Base-by-base conservation (phyloP, 78 protist genomes). In the Dictyostelium capitatum region DNA sequence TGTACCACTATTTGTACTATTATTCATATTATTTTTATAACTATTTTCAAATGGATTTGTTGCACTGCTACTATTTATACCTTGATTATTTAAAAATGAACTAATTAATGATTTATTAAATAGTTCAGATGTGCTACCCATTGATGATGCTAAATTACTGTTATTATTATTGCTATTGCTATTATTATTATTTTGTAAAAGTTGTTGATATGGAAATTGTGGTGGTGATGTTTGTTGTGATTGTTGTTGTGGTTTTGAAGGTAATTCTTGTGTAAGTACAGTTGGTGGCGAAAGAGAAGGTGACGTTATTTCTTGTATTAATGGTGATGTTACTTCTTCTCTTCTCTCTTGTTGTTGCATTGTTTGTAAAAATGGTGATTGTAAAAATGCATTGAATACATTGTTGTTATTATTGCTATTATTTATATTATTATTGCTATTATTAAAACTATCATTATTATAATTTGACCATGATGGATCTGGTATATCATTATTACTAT, bases 61-160 rank as follows among this genome's bases (percentile, higher is more conserved):
- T 14, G 25, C 53, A 28, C 20, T 50, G 28, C 30, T 77, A 9
- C 25, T 17, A 28, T n/a, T 23, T 9, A 37, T 56, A 32, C 75
- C 75, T 59, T 28, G 92, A 74, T 25, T 46, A 46, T 80, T 80
- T 56, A 48, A 57, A 32, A 87, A 87, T 10, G 83, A 53, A 37
- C 70, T 87, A 87, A 87, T 87, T 7, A 87, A 30, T 20, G 93
- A 87, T 20, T 87, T 87, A 30, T 87, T 87, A 77, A 87, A 87
- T 6, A 87, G 50, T 12, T 87, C 93, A 4, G 85, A 77, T 17
- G 93, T 87, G 32, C 84, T 77, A 6, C 93, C 93, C 2, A 77
- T 19, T 23, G 84, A 87, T 56, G 83, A 51, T 19, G 65, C 72
- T 56, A 54, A 54, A 37, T 48, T 75, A 17, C 6, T 54, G 7